These are phyloP conservation scores for Cenchrus fungigraminus DNA, from an alignment of 176 grass and related monocot species.

Conservation along the genomic window DNA sequence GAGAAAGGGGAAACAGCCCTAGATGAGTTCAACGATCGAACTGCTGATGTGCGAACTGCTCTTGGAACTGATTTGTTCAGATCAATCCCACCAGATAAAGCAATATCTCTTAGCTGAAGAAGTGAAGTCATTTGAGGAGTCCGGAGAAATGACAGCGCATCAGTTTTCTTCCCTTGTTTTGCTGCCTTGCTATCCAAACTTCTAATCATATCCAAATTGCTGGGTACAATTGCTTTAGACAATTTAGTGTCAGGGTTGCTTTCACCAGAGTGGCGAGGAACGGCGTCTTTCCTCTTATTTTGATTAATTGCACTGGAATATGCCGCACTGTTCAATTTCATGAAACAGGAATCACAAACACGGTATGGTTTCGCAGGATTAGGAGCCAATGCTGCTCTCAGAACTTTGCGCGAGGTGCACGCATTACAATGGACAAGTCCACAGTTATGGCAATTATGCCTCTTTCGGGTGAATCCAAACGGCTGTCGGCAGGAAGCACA, in stretches of 20 bases:
- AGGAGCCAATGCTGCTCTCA: slow-evolving; percentile 76
- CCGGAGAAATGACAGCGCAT: slow-evolving; percentile 61
- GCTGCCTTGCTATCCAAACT: slow-evolving; percentile 77
- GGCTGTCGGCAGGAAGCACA: slow-evolving; percentile 78
- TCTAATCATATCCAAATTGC: slow-evolving; percentile 90
- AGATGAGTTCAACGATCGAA: slow-evolving; percentile 74
- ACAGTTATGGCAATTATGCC: slow-evolving; percentile 94
- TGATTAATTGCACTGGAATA: slow-evolving; percentile 53
- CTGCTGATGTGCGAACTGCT: slow-evolving; percentile 57
- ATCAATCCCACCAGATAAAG: slow-evolving; percentile 72
- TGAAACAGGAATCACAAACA: slow-evolving; percentile 94
- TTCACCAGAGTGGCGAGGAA: slow-evolving; percentile 63
- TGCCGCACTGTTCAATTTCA: slow-evolving; percentile 75
- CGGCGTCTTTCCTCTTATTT: slow-evolving; percentile 58
- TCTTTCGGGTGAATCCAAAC: slow-evolving; percentile 98
- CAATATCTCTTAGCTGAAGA: slow-evolving; percentile 75
- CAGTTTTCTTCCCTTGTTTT: slow-evolving; percentile 68
- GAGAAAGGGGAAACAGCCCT: slow-evolving; percentile 98
- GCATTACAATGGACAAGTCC: slow-evolving; percentile 86
- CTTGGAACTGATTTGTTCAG: slow-evolving; percentile 66
- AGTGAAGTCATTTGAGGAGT: slow-evolving; percentile 76
- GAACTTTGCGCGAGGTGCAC: slow-evolving; percentile 75
- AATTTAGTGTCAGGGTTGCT: slow-evolving; percentile 65
- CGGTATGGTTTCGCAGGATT: slow-evolving; percentile 94
- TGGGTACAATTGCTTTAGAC: slow-evolving; percentile 59